phyloP scores from a whole-genome alignment of 192 early-diverging fungal species.

The Lunasporangiospora selenospora region DNA sequence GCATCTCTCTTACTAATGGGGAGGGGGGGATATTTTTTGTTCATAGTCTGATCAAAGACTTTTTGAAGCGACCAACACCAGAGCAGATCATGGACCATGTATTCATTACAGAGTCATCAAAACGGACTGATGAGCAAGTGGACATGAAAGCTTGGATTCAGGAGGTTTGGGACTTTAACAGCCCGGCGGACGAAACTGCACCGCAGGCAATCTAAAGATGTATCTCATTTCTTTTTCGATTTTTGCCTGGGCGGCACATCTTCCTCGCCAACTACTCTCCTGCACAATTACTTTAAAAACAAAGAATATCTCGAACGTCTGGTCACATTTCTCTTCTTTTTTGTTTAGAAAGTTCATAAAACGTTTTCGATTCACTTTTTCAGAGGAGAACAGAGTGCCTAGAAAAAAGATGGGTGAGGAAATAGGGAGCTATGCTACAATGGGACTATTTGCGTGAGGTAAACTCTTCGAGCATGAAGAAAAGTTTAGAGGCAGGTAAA shows the following conservation, averaged over 20 bases:
- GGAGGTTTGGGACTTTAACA: slow-evolving; percentile 65
- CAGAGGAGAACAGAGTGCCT: too few relatives aligned
- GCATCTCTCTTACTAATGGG: neutral
- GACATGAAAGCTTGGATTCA: slow-evolving; percentile 77
- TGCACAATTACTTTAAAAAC: neutral
- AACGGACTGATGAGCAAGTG: slow-evolving; percentile 54
- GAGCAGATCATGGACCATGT: slow-evolving; percentile 71
- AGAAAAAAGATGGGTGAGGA: too few relatives aligned
- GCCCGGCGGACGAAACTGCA: too few relatives aligned
- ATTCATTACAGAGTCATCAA: slow-evolving; percentile 67
- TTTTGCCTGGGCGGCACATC: neutral
- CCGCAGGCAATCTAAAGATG: too few relatives aligned
- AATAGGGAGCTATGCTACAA: too few relatives aligned
- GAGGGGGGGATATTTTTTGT: slow-evolving; percentile 2
- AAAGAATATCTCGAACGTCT: too few relatives aligned
- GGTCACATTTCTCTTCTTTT: too few relatives aligned
- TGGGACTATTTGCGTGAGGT: neutral
- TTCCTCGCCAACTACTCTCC: neutral
- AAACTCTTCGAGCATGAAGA: slow-evolving; percentile 41
- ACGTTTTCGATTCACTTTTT: too few relatives aligned
- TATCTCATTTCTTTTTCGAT: neutral
- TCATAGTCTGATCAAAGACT: slow-evolving; percentile 77
- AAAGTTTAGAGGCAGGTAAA: slow-evolving; percentile 36
- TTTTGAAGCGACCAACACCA: slow-evolving; percentile 69
- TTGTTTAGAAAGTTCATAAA: too few relatives aligned